Percentiles rank a stretch among this genome's conserved stretches.
phyloP scores from a whole-genome alignment of 78 protist species.

The Dictyostelium brefeldianum region DNA sequence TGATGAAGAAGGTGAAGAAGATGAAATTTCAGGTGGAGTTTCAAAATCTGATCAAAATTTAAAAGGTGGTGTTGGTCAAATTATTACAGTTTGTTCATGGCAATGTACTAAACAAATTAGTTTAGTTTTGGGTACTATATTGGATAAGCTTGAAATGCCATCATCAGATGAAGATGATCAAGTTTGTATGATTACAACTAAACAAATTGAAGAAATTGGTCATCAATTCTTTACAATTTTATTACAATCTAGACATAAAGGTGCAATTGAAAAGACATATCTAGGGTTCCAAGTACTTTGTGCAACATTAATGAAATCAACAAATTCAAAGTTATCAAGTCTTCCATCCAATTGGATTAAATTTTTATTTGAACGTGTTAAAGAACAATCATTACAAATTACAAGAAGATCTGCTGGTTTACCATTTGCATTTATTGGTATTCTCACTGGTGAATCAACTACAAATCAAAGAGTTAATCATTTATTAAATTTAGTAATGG shows the following conservation, averaged over 20 bases:
- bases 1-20: neutral
- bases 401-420: conserved; percentile 82
- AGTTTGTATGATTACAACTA: neutral
- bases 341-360: conserved; percentile 76
- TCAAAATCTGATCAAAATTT: neutral
- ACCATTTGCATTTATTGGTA: conserved; percentile 73
- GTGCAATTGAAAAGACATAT: conserved; percentile 83
- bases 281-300: conserved; percentile 82
- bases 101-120: conserved; percentile 72
- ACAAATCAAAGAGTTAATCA: conserved; percentile 30
- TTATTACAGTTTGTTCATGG: conserved; percentile 83
- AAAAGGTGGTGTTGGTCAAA: conserved; percentile 80
- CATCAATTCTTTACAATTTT: conserved; percentile 53
- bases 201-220: conserved; percentile 78
- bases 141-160: conserved; percentile 56
- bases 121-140: conserved; percentile 64
- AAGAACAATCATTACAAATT: conserved; percentile 71
- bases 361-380: conserved; percentile 40
- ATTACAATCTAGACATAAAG: conserved; percentile 66
- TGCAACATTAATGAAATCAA: conserved; percentile 45
- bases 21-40: neutral
- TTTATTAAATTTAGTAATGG: conserved; percentile 34
- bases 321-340: conserved; percentile 7
- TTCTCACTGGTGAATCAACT: conserved; percentile 70
- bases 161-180: neutral